Evolutionary conservation across 768 basidiomycete species (phyloP).

Genomic region (Russula earlei): DNA sequence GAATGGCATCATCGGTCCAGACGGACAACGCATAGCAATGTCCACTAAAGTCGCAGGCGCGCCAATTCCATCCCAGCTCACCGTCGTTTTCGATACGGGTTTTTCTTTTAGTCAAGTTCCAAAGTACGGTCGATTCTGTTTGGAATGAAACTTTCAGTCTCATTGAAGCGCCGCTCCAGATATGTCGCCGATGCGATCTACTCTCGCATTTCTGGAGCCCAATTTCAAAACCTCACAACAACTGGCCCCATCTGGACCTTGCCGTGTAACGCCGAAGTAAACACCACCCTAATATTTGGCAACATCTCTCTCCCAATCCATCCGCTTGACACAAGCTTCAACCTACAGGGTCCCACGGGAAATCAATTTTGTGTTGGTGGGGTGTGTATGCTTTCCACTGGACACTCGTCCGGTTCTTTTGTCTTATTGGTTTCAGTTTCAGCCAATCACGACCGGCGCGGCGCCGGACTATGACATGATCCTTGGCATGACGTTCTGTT

Average conservation of each 20-base stretch:
- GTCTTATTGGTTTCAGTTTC: slow-evolving; percentile 40
- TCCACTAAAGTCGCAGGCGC: slow-evolving; percentile 35
- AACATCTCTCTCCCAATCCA: slow-evolving; percentile 52
- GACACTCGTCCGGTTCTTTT: background rate
- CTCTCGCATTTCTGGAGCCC: slow-evolving; percentile 42
- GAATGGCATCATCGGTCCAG: slow-evolving; percentile 53
- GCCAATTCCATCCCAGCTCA: slow-evolving; percentile 38
- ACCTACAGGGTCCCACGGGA: slow-evolving; percentile 20
- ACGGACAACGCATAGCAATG: slow-evolving; percentile 41
- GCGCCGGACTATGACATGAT: slow-evolving; percentile 52
- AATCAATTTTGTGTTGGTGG: slow-evolving; percentile 31
- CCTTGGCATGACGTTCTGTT: slow-evolving; percentile 65
- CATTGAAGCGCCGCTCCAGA: slow-evolving; percentile 25
- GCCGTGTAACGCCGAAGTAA: slow-evolving; percentile 55
- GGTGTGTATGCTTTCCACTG: slow-evolving; percentile 29
- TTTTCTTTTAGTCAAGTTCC: slow-evolving; percentile 60
- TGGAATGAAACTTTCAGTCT: slow-evolving; percentile 13
- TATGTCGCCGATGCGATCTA: slow-evolving; percentile 54
- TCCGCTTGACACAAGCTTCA: slow-evolving; percentile 48
- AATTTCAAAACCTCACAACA: slow-evolving; percentile 31
- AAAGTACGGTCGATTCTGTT: slow-evolving; percentile 26
- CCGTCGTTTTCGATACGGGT: slow-evolving; percentile 60
- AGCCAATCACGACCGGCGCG: slow-evolving; percentile 47
- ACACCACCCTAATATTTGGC: slow-evolving; percentile 54
- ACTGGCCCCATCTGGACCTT: slow-evolving; percentile 47